Base-by-base conservation (phyloP, 1,139 yeast genomes). In the Candida glucosophila region DNA sequence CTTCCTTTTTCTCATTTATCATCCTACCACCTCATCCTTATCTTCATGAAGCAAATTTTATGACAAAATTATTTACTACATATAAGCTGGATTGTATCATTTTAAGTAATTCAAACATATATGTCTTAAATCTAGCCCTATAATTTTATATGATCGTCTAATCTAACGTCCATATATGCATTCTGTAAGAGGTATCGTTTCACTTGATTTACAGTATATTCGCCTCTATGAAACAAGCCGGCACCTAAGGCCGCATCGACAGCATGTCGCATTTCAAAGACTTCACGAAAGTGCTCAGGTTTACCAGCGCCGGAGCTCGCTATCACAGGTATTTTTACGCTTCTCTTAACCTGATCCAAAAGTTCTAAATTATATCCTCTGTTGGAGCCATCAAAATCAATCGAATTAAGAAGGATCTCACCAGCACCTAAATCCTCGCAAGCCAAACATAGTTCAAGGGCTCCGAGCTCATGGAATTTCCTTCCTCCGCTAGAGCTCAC, bases 161-260 rank as follows among this genome's bases (percentile, higher is more conserved):
- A 46, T 25, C 66, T 44, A 21, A 58, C 66, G 33, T 57, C 59
- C 60, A 58, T 55, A 5, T 43, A 37, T 5, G 48, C 50, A 15
- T 36, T 31, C 23, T 58, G 52, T 26, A 61, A 56, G 45, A 88
- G 64, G 38, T 66, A 74, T 19, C 67, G 52, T 54, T 90, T 90
- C 22, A 90, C 95, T 28, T 86, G 78, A 29, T 70, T 67, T 9
- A 90, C 97, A 10, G 83, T 77, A 52, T 78, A 90, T 44, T 88
- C 97, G 15, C 81, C 90, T 46, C 97, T 68, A 60, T 90, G 98
- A 62, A 90, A 90, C 75, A 90, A 78, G 23, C 98, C 98, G 3
- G 98, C 98, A 16, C 98, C 98, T 29, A 90, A 65, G 8, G 98
- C 97, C 24, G 98, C 98, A 55, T 90, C 98, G 2, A 90, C 79